phyloP scores from a whole-genome alignment of 2,329 filamentous ascomycete genomes.

The Pseudogymnoascus sp. region DNA sequence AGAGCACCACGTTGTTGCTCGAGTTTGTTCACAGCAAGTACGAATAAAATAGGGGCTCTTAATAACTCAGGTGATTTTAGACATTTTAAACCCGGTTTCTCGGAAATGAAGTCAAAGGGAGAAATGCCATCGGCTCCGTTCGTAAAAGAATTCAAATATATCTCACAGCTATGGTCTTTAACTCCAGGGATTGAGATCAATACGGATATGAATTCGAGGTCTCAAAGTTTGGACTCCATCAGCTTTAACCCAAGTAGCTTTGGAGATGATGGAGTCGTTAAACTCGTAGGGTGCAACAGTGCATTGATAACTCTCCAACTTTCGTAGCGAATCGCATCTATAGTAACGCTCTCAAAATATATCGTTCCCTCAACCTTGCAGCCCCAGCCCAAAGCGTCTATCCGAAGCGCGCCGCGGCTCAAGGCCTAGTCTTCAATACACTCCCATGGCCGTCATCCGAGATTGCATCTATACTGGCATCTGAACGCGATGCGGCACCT shows the following conservation, averaged over 20 bases:
- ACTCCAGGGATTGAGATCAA: neutral
- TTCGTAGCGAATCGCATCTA: neutral
- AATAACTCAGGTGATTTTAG: too few species aligned
- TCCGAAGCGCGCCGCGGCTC: slow-evolving; percentile 20
- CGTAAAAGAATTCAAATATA: neutral
- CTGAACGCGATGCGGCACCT: slow-evolving; percentile 40
- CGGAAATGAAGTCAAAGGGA: neutral
- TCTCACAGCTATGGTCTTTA: neutral
- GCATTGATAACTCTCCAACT: neutral
- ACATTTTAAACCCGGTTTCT: neutral
- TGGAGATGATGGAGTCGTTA: neutral
- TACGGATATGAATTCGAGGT: neutral
- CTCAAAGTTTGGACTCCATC: neutral
- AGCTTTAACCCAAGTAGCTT: too few species aligned
- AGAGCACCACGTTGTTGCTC: neutral
- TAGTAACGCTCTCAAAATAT: neutral
- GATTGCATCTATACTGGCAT: slow-evolving; percentile 24
- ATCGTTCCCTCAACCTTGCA: neutral
- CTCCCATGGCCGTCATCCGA: neutral
- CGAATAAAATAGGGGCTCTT: neutral
- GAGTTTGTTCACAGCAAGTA: neutral
- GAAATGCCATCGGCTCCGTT: neutral
- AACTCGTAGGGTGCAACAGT: neutral
- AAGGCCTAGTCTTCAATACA: neutral
- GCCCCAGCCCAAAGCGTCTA: neutral